Percentiles rank a stretch among this genome's conserved stretches.
Conservation (phyloP, 352 stramenopile genomes). For the Pythium dissotocum region DNA sequence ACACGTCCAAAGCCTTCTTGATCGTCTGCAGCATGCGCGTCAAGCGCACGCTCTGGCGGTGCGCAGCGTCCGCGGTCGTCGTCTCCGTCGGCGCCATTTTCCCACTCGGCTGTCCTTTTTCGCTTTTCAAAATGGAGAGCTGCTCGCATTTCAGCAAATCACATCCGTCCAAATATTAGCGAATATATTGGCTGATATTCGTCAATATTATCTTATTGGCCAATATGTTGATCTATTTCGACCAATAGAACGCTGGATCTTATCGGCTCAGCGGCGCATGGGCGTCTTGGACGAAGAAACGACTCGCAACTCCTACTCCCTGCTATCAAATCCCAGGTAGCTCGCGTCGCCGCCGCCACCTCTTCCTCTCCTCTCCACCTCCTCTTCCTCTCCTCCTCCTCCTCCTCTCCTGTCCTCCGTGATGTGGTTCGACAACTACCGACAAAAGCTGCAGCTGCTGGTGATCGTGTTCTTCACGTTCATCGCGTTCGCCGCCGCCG, state of each 20-base stretch:
- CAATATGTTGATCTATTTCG: not conserved
- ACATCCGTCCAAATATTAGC: not conserved
- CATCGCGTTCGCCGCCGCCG: constrained; percentile 69
- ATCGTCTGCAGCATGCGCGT: constrained; percentile 63
- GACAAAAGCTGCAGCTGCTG: constrained; percentile 79
- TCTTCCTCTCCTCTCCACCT: not conserved
- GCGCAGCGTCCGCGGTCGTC: constrained; percentile 16
- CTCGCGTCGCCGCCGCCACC: not conserved
- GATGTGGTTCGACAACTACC: constrained; percentile 78
- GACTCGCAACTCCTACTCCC: not conserved
- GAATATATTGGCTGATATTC: not conserved
- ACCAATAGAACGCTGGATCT: constrained; percentile 4
- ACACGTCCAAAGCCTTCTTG: constrained; percentile 67
- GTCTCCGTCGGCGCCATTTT: constrained; percentile 24
- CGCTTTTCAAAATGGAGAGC: constrained; percentile 1
- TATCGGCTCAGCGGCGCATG: not conserved
- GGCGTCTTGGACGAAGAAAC: constrained; percentile 4
- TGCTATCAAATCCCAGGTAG: not conserved
- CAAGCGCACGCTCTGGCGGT: constrained; percentile 38
- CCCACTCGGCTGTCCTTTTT: constrained; percentile 16
- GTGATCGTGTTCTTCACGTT: constrained; percentile 85
- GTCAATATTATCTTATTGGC: not conserved
- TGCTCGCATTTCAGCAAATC: constrained; percentile 17
- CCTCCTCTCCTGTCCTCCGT: not conserved
- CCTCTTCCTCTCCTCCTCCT: not conserved